Base-by-base conservation (phyloP, 2,329 filamentous ascomycete species). In the Zarea fungicola region DNA sequence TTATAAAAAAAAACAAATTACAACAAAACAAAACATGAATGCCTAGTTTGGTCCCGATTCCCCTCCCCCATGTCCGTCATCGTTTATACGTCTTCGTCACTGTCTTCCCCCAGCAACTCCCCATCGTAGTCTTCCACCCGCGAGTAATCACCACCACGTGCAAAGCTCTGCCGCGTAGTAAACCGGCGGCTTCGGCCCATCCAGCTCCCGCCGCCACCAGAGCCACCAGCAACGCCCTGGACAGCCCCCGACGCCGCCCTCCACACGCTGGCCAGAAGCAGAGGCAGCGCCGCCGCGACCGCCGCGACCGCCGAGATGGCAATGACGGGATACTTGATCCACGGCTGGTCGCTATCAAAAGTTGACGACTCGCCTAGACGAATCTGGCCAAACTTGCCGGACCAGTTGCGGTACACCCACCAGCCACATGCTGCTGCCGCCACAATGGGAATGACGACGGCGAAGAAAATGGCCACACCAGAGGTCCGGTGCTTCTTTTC, bases 71-170 rank as follows among this genome's bases (percentile, higher is more conserved):
- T 45, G 18, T 31, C n/a, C 31, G 3, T 36, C n/a, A 7, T 36
- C 9, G 18, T 23, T 19, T 31, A 72, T 32, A 85, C 87, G 53
- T 96, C 92, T 62, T 96, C 90, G 56, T 96, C 92, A 57, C 89
- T 90, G 52, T 95, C 91, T 57, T 96, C 92, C 1, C 93, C 93
- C 29, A 99, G 71, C 57, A 99, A 72, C 72, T 97, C 92, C 42
- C 92, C 92, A 65, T 97, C 93, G 63, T 97, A 93, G 43, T 93
- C 87, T 60, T 95, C 90, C 44, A 96, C 89, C 60, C 85, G 78
- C 14, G 84, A 81, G 65, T 97, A 97, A 65, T 96, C 89, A n/a
- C 87, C 85, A 1, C 89, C 86, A 49, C 90, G 80, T 5, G 90
- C 87, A 69, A 99, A 99, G 53, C 88, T 92, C 60, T 88, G 87